phyloP scores from a whole-genome alignment of 108 stramenopile species.

The Conticribra guillardii region DNA sequence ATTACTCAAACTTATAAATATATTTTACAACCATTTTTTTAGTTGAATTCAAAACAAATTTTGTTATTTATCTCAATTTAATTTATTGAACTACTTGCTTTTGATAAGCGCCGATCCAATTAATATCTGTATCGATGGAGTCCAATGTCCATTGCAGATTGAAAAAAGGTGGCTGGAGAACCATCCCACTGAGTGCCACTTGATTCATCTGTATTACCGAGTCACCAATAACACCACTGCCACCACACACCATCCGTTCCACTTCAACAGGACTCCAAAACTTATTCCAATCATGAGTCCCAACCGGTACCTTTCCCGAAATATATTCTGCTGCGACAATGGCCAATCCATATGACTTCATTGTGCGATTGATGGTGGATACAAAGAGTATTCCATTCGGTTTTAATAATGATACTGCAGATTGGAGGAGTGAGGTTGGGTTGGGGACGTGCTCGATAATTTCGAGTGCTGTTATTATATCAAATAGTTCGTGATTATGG shows the following conservation, averaged over 20 bases:
- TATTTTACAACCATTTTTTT: no score
- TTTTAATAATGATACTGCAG: slow-evolving; percentile 70
- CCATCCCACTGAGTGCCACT: slow-evolving; percentile 60
- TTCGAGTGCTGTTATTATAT: slow-evolving; percentile 90
- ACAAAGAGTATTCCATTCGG: slow-evolving; percentile 85
- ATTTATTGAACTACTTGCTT: slow-evolving; percentile 9
- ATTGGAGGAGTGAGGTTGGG: slow-evolving; percentile 61
- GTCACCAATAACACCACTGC: background rate
- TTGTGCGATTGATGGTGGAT: slow-evolving; percentile 92
- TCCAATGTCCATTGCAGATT: slow-evolving; percentile 78
- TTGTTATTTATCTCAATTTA: no score
- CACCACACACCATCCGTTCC: slow-evolving; percentile 29
- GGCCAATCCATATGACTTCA: slow-evolving; percentile 78
- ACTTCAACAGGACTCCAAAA: slow-evolving; percentile 82
- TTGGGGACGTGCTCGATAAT: slow-evolving; percentile 93
- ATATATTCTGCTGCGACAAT: slow-evolving; percentile 94
- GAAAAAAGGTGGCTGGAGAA: slow-evolving; percentile 57
- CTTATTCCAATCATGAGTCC: slow-evolving; percentile 92
- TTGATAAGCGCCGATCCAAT: slow-evolving; percentile 87
- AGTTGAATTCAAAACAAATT: no score
- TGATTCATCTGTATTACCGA: slow-evolving; percentile 40
- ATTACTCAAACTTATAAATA: no score
- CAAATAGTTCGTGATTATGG: slow-evolving; percentile 41
- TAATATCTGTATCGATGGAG: slow-evolving; percentile 68
- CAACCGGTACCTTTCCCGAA: slow-evolving; percentile 83